Base-by-base conservation (phyloP, 2,329 filamentous ascomycete genomes). In the Bipolaris victoriae region DNA sequence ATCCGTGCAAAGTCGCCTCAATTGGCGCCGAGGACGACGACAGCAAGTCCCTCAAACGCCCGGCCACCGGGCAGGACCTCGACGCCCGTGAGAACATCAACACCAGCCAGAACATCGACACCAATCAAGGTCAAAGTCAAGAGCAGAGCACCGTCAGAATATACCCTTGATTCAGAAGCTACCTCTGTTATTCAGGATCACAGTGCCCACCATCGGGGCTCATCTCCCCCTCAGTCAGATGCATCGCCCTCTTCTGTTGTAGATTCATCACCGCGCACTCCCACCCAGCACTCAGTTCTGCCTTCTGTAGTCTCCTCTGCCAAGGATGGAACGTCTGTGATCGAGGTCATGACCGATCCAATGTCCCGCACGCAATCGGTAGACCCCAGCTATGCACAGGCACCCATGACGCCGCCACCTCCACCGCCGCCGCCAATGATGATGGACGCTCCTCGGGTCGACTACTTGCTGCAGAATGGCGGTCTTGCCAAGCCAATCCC, bases 381-480 rank as follows among this genome's bases (percentile, higher is more conserved):
- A 24, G 72, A 76, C 41, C 63, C 76, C 7, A 69, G 65, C 9
- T 75, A 82, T 63, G 78, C 61, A 83, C 67, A 72, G 0, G 82
- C 84, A 0, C 81, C 84, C 1, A 84, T 82, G 50, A 77, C 84
- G 36, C 81, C 80, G 15, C 86, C 91, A 1, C 81, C 81, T 7
- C 86, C 91, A 1, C 92, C 92, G 0, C 92, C 91, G 1, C 88
- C 90, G 0, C 85, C 92, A 7, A 84, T 87, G 64, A 80, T 88
- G 49, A 64, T 85, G 35, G 82, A 88, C 41, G 87, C 92, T 39
- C 94, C 94, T 0, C 86, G 91, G 59, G 92, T 98, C 16, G 94
- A 98, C 73, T 98, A 98, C 73, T 82, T 98, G 16, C 83, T 97
- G 52, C 91, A 95, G 68, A 89, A 97, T 74, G 94, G 94, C 37